Percentiles rank a stretch among this genome's conserved stretches.
phyloP scores from a whole-genome alignment of 495 filamentous ascomycete genomes.

The Parmelia sp. region DNA sequence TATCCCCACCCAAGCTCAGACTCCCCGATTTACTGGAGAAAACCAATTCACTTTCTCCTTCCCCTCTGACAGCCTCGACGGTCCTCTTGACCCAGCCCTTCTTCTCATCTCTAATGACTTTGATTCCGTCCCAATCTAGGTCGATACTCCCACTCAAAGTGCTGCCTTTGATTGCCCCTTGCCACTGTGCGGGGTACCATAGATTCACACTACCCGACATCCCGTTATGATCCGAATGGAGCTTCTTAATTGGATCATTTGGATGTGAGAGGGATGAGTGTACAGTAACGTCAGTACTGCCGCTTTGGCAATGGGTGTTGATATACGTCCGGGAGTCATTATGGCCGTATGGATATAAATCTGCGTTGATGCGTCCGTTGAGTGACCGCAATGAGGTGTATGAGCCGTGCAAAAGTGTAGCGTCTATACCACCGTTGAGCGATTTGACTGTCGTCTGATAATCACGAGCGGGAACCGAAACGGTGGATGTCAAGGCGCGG shows the following conservation, averaged over 20 bases:
- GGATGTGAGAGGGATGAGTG: conserved; percentile 22
- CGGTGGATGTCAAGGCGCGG: conserved; percentile 5
- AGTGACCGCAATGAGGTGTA: conserved; percentile 16
- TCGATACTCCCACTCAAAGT: conserved; percentile 19
- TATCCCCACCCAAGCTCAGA: conserved; percentile 16
- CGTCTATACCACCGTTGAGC: conserved; percentile 19
- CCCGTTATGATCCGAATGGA: conserved; percentile 11
- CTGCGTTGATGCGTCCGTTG: conserved; percentile 15
- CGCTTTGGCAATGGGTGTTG: conserved; percentile 12
- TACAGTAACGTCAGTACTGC: conserved; percentile 16
- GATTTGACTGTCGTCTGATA: conserved; percentile 18
- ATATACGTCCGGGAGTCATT: conserved; percentile 14
- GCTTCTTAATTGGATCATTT: conserved; percentile 5
- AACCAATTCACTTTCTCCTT: conserved; percentile 15
- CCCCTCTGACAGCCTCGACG: conserved; percentile 16
- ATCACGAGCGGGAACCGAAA: conserved; percentile 16
- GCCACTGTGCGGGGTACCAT: conserved; percentile 22
- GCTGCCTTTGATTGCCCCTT: conserved; percentile 18
- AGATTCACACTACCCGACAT: conserved; percentile 18
- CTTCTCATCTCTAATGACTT: conserved; percentile 13
- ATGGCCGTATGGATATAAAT: conserved; percentile 19
- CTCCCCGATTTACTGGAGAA: conserved; percentile 18
- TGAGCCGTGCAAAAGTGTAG: conserved; percentile 18
- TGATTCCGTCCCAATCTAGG: conserved; percentile 18
- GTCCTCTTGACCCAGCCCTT: conserved; percentile 13